Percentiles rank a stretch among this genome's conserved stretches.
phyloP scores from a whole-genome alignment of 441 rosid species.

The Melastoma candidum region DNA sequence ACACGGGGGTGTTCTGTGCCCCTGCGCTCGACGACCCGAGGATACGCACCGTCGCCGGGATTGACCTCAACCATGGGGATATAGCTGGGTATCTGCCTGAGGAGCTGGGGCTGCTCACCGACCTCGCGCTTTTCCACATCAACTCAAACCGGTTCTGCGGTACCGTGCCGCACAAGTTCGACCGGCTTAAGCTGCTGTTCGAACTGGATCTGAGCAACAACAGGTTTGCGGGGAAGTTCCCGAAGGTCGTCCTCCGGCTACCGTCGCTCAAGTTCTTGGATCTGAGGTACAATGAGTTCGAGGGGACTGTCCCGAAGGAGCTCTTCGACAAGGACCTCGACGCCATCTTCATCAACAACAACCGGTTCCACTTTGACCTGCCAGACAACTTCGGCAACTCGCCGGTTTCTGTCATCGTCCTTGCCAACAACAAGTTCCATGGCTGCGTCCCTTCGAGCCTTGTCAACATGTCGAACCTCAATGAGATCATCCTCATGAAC shows the following conservation, averaged over 20 bases:
- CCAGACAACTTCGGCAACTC: slow-evolving; percentile 87
- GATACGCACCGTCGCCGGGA: slow-evolving; percentile 76
- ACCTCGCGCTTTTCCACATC: slow-evolving; percentile 89
- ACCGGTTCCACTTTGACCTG: slow-evolving; percentile 70
- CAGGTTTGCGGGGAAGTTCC: slow-evolving; percentile 81
- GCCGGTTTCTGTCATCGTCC: slow-evolving; percentile 82
- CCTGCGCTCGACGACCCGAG: slow-evolving; percentile 45
- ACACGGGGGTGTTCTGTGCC: slow-evolving; percentile 62
- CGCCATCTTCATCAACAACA: slow-evolving; percentile 83
- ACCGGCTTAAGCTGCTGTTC: slow-evolving; percentile 38
- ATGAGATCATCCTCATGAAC: slow-evolving; percentile 74
- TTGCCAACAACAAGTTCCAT: slow-evolving; percentile 73
- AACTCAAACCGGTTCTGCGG: slow-evolving; percentile 89
- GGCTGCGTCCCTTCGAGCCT: slow-evolving; percentile 84
- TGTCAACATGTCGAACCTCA: slow-evolving; percentile 75
- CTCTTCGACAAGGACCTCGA: slow-evolving; percentile 71
- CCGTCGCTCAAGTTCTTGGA: slow-evolving; percentile 78
- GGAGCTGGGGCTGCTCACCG: slow-evolving; percentile 72
- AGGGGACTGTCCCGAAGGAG: slow-evolving; percentile 70
- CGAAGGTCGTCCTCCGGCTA: slow-evolving; percentile 47
- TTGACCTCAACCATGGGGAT: slow-evolving; percentile 88
- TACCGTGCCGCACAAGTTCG: slow-evolving; percentile 61
- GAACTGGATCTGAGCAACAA: slow-evolving; percentile 98
- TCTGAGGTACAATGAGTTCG: slow-evolving; percentile 90
- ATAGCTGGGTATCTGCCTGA: slow-evolving; percentile 86